Conservation (phyloP, 345 rosid species). For the Salix viminalis region DNA sequence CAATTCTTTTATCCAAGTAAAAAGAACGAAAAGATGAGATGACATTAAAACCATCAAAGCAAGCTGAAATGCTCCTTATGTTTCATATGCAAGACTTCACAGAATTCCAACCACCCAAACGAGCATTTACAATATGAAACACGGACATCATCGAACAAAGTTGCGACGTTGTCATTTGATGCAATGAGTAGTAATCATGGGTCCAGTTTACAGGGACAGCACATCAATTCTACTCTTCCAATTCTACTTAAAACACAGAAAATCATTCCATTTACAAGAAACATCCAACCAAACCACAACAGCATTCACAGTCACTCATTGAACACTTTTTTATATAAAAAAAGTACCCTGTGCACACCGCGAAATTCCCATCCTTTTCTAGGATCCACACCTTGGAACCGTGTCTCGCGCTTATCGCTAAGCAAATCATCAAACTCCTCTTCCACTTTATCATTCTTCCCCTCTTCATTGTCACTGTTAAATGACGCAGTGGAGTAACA, state of each 20-base stretch:
- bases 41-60: background rate
- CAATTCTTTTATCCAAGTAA: too few species aligned
- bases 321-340: background rate
- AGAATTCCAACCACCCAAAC: background rate
- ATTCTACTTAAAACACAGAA: too few species aligned
- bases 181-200: too few species aligned
- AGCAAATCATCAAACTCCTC: conserved; percentile 40
- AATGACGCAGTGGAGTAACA: conserved; percentile 32
- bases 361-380: conserved; percentile 86
- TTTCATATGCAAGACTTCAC: background rate
- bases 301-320: background rate
- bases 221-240: too few species aligned
- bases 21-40: too few species aligned
- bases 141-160: too few species aligned
- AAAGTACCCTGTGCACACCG: conserved; percentile 83
- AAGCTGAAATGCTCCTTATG: background rate
- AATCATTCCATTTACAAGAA: too few species aligned
- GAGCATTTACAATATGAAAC: too few species aligned
- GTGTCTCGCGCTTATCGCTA: conserved; percentile 46
- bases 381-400: conserved; percentile 86
- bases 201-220: too few species aligned
- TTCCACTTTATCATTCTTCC: conserved; percentile 20
- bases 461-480: conserved; percentile 23
- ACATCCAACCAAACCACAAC: too few species aligned
- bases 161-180: too few species aligned